phyloP scores from a whole-genome alignment of 257 asterid species.

The Nicotiana tabacum region DNA sequence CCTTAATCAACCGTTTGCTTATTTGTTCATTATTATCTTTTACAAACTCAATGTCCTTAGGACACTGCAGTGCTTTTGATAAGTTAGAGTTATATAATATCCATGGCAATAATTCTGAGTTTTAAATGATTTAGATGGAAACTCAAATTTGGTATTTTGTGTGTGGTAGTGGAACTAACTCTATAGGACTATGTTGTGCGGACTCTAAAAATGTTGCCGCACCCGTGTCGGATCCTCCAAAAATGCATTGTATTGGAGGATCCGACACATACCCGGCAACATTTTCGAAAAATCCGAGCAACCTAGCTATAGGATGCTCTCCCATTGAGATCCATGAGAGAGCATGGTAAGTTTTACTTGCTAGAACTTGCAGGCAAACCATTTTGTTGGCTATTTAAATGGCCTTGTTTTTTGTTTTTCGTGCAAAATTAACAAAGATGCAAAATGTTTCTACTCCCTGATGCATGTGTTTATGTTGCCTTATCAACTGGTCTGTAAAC shows the following conservation, averaged over 20 bases:
- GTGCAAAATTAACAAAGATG: not conserved
- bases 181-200: not conserved
- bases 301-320: no score
- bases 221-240: no score
- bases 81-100: not conserved
- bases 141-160: not conserved
- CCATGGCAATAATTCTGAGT: not conserved
- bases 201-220: no score
- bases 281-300: no score
- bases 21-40: not conserved
- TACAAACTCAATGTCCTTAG: constrained; percentile 2
- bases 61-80: not conserved
- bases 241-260: no score
- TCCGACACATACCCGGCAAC: no score
- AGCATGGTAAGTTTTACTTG: not conserved
- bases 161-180: not conserved
- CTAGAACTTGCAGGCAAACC: not conserved
- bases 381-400: not conserved
- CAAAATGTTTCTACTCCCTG: not conserved
- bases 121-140: constrained; percentile 1
- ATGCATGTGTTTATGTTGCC: not conserved
- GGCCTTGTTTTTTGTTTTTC: not conserved
- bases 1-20: not conserved
- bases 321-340: not conserved
- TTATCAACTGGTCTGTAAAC: not conserved